These are phyloP conservation scores for Porphyridium purpureum DNA, from an alignment of 23 red algal genomes.

Conservation along the genomic window DNA sequence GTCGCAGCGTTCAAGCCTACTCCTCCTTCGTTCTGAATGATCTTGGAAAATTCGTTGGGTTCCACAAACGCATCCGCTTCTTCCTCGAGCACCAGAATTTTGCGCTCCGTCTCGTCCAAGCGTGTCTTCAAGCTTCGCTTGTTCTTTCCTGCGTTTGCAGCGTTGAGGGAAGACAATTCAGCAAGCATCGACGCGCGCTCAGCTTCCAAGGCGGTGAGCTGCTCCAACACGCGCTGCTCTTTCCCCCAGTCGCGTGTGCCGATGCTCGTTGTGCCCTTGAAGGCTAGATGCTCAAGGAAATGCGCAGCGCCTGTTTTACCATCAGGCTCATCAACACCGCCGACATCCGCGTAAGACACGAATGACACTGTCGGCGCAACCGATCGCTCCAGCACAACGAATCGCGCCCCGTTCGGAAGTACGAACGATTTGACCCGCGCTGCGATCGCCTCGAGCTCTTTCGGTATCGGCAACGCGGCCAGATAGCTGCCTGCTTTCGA, in stretches of 20 bases:
- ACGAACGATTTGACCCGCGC: constrained; percentile 4
- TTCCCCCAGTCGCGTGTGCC: too few relatives aligned
- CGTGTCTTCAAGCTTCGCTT: too few relatives aligned
- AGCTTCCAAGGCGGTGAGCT: not conserved
- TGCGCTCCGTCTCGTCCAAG: not conserved
- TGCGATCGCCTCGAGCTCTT: too few relatives aligned
- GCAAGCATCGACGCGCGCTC: too few relatives aligned
- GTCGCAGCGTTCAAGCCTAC: constrained; percentile 16
- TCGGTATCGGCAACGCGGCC: too few relatives aligned
- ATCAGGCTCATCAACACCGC: constrained; percentile 7
- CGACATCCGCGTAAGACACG: constrained; percentile 4
- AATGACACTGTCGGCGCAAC: constrained; percentile 4
- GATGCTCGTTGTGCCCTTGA: constrained; percentile 9
- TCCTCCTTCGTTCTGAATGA: constrained; percentile 10
- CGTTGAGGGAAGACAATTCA: too few relatives aligned
- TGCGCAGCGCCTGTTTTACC: constrained; percentile 14
- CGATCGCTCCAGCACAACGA: constrained; percentile 15
- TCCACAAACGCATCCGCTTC: constrained; percentile 8
- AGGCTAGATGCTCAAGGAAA: constrained; percentile 22
- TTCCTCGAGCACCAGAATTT: not conserved
- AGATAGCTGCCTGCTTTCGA: too few relatives aligned
- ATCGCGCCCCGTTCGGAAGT: constrained; percentile 4
- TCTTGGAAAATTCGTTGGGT: constrained; percentile 5
- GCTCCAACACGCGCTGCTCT: not conserved
- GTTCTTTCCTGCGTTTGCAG: too few relatives aligned